phyloP scores from a whole-genome alignment of 1,139 yeast genomes.

The Pichia cactophila region DNA sequence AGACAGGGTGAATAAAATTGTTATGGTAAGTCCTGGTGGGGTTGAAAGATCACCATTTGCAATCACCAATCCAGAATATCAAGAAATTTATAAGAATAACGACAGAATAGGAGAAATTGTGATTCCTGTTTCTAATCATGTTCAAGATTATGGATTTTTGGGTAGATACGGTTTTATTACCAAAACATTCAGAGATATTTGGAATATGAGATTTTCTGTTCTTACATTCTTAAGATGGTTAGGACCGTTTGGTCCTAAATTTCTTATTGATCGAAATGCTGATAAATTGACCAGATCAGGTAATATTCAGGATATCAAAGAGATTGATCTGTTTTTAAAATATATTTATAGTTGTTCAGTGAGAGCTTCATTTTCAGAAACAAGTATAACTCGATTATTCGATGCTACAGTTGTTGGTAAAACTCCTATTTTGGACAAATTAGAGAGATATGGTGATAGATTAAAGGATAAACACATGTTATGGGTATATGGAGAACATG shows the following conservation, averaged over 20 bases:
- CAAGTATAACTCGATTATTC: conserved; percentile 42
- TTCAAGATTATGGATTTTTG: conserved; percentile 30
- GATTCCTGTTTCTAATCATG: conserved; percentile 20
- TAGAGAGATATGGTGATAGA: conserved; percentile 25
- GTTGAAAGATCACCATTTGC: conserved; percentile 69
- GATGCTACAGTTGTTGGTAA: conserved; percentile 59
- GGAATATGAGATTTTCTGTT: conserved; percentile 36
- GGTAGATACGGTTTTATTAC: conserved; percentile 41
- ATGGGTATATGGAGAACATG: conserved; percentile 73
- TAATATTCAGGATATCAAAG: conserved; percentile 34
- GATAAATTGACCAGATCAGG: conserved; percentile 40
- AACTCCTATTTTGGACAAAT: conserved; percentile 65
- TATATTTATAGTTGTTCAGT: conserved; percentile 33
- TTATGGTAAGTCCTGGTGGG: conserved; percentile 86
- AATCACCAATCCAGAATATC: conserved; percentile 36
- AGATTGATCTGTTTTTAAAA: conserved; percentile 37
- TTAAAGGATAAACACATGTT: conserved; percentile 38
- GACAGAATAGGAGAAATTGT: conserved; percentile 7
- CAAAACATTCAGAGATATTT: conserved; percentile 32
- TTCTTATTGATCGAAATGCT: conserved; percentile 36
- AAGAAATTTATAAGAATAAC: background rate
- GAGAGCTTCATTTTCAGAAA: conserved; percentile 44
- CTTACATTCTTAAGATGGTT: conserved; percentile 37
- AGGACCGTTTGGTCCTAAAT: conserved; percentile 47
- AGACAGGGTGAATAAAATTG: conserved; percentile 50